These are phyloP conservation scores for Kwoniella sp. DNA, from an alignment of 768 basidiomycete species.

Conservation along the genomic window DNA sequence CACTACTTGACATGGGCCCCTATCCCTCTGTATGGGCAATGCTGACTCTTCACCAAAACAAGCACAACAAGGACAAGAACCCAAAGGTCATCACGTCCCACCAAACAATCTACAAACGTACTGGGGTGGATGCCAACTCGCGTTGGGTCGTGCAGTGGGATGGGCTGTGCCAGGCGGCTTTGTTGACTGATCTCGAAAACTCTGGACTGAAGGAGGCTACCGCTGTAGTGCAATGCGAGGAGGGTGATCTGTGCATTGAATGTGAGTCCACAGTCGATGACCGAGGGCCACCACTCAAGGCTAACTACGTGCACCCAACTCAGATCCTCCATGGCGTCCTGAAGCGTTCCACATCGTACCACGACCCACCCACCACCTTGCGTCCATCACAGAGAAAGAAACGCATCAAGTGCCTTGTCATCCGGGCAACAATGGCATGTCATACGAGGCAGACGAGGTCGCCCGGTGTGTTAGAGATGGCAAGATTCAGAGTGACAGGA, in stretches of 20 bases:
- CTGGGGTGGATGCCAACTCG: constrained; percentile 76
- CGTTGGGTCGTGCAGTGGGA: constrained; percentile 73
- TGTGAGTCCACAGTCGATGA: too few species aligned
- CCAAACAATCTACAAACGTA: constrained; percentile 76
- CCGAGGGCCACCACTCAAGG: too few species aligned
- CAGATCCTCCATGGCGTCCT: constrained; percentile 40
- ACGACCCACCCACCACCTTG: constrained; percentile 30
- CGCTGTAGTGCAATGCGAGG: constrained; percentile 69
- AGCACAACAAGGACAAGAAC: constrained; percentile 64
- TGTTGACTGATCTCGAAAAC: constrained; percentile 38
- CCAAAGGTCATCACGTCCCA: constrained; percentile 68
- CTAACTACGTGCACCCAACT: not conserved
- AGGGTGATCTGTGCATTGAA: constrained; percentile 68
- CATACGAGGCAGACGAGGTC: constrained; percentile 86
- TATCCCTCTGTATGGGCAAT: constrained; percentile 64
- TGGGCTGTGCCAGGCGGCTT: constrained; percentile 61
- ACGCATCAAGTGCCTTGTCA: constrained; percentile 58
- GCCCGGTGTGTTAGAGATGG: constrained; percentile 74
- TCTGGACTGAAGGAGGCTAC: constrained; percentile 31
- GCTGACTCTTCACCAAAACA: constrained; percentile 75
- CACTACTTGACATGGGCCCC: constrained; percentile 68
- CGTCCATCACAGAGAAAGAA: constrained; percentile 65
- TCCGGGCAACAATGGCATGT: constrained; percentile 67
- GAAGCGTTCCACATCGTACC: constrained; percentile 40
- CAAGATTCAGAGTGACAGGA: constrained; percentile 70